Base-by-base conservation (phyloP, 148 eudicot genomes). In the Suaeda aralocaspica region DNA sequence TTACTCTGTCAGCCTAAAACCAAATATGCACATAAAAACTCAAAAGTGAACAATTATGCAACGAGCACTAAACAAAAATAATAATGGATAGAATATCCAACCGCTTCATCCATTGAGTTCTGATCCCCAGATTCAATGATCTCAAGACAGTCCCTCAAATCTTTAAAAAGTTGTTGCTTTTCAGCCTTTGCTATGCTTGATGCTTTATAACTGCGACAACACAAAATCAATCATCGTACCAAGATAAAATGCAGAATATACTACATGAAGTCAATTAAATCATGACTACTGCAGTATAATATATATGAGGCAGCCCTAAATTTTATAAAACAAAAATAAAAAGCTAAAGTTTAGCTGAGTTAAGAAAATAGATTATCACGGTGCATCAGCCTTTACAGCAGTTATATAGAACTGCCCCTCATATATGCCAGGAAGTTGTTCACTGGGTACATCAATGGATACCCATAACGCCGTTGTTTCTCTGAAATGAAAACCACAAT, bases 401-500 rank as follows among this genome's bases (percentile, higher is more conserved):
- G 88, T 85, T 63, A 94, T 72, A 36, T 84, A 78, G 36, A 94
- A 41, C 68, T 91, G 96, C 78, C 99, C 99, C 72, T 90, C 96
- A 55, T 94, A 94, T 67, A 89, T 84, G 77, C 99, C 99, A 0
- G 93, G 88, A 45, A 90, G 86, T 77, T 89, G 99, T 46, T 78
- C 81, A 64, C 70, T 74, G 49, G 96, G 87, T 72, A 94, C 87
- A 79, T 89, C 96, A 64, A 94, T 63, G 53, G 97, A 91, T 74
- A 91, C 72, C 97, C 97, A 94, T 67, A 94, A 76, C 33, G 86
- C 85, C 57, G 93, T 79, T 72, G 99, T 91, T 82, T 94, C 99
- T 71, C 99, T 94, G 91, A 77, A 85, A 72, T 66, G 67, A 53
- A 41, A 64, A 24, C 58, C 74, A 22, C 7, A 19, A 75, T 79